These are phyloP conservation scores for Knufia fluminis DNA, from an alignment of 2,329 filamentous ascomycete genomes.

Conservation along the genomic window DNA sequence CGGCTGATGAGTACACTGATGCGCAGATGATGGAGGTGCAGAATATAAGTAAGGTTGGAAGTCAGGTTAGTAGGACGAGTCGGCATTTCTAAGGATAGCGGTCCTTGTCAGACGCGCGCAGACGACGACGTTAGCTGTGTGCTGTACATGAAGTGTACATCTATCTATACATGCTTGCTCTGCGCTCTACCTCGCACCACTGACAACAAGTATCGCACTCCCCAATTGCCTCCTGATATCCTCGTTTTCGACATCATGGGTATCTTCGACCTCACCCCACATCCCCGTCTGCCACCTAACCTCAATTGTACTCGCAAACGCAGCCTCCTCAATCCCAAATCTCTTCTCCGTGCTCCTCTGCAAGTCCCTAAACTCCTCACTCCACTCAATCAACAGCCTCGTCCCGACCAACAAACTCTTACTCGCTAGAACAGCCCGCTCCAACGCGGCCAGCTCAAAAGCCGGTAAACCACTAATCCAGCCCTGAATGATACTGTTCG, in stretches of 20 bases:
- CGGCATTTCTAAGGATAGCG: no score
- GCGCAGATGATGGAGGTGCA: no score
- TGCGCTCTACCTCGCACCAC: slow-evolving; percentile 34
- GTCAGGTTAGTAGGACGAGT: no score
- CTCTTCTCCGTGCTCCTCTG: slow-evolving; percentile 29
- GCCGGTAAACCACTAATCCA: slow-evolving; percentile 66
- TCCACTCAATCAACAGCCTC: slow-evolving; percentile 79
- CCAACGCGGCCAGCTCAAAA: slow-evolving; percentile 79
- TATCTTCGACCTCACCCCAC: slow-evolving; percentile 97
- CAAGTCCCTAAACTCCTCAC: slow-evolving; percentile 56
- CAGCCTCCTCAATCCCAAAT: slow-evolving; percentile 78
- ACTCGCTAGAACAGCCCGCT: slow-evolving; percentile 71
- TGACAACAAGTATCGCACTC: slow-evolving; percentile 73
- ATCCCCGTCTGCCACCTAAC: slow-evolving; percentile 80
- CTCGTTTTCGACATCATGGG: slow-evolving; percentile 90
- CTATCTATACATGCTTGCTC: no score
- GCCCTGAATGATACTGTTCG: slow-evolving; percentile 64
- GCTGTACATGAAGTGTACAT: no score
- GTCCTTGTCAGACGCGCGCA: no score
- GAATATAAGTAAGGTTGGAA: no score
- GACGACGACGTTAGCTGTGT: no score
- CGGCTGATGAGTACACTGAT: not conserved
- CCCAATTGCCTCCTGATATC: slow-evolving; percentile 82
- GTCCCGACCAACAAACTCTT: slow-evolving; percentile 77
- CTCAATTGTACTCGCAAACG: slow-evolving; percentile 68